A percentile compares a stretch with the other conserved stretches of the same genome.
Evolutionary conservation across 2,329 filamentous ascomycete genomes (phyloP).

Genomic region (Beauveria sp.): DNA sequence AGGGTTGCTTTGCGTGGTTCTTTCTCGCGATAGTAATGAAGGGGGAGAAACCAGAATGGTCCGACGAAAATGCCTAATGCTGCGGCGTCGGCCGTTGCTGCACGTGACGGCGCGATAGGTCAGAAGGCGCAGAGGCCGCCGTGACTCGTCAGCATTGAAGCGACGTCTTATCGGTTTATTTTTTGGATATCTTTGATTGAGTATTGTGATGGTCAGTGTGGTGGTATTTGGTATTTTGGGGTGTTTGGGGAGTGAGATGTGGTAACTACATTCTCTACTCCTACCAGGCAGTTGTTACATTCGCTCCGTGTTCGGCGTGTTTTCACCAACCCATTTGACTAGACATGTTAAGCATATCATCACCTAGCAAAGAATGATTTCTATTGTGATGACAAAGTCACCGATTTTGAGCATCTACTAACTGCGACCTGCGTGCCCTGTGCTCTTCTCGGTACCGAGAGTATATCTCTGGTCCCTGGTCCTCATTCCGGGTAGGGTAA

Average conservation of each 20-base stretch:
- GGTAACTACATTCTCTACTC: not conserved
- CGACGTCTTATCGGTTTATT: not conserved
- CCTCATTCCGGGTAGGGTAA: not conserved
- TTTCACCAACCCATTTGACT: too few species aligned
- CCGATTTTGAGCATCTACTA: too few species aligned
- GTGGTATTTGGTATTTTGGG: too few species aligned
- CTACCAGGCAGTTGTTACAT: too few species aligned
- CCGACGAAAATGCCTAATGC: slow-evolving; percentile 1
- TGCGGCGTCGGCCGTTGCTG: not conserved
- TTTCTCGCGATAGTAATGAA: not conserved
- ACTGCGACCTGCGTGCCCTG: too few species aligned
- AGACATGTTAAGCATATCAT: too few species aligned
- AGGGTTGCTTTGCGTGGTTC: not conserved
- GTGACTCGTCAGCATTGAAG: not conserved
- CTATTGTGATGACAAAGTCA: too few species aligned
- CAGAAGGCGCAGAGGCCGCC: not conserved
- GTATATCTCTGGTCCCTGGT: not conserved
- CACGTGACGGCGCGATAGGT: slow-evolving; percentile 11
- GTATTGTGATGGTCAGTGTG: not conserved
- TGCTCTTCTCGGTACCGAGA: not conserved
- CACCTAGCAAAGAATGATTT: too few species aligned
- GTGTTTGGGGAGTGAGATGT: not conserved
- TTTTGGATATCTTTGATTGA: not conserved
- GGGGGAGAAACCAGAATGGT: not conserved
- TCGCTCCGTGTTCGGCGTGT: too few species aligned